phyloP scores from a whole-genome alignment of 495 filamentous ascomycete species.

The Letharia columbiana region DNA sequence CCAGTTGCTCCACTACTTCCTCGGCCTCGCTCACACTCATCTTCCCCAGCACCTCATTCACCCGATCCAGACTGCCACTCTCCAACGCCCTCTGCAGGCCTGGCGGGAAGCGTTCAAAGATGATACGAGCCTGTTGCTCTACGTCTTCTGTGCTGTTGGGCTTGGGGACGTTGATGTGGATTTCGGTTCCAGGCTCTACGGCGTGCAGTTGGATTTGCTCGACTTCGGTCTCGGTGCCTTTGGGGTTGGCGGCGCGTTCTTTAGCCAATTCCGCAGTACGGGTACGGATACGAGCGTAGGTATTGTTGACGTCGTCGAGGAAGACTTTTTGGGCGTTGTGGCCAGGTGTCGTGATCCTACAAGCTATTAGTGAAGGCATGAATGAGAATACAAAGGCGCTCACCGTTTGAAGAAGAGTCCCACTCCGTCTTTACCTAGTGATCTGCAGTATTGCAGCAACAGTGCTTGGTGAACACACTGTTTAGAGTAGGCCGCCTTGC shows the following conservation, averaged over 20 bases:
- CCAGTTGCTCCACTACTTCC: slow-evolving; percentile 73
- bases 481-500: slow-evolving; percentile 64
- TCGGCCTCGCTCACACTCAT: slow-evolving; percentile 93
- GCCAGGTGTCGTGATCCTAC: slow-evolving; percentile 74
- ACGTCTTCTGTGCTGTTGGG: slow-evolving; percentile 53
- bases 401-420: slow-evolving; percentile 86
- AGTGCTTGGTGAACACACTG: slow-evolving; percentile 93
- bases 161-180: slow-evolving; percentile 72
- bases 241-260: slow-evolving; percentile 54
- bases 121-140: slow-evolving; percentile 55
- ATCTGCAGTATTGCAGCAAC: slow-evolving; percentile 87
- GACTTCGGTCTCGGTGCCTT: slow-evolving; percentile 53
- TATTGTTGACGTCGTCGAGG: slow-evolving; percentile 81
- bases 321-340: slow-evolving; percentile 93
- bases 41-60: slow-evolving; percentile 90
- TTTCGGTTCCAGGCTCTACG: slow-evolving; percentile 85
- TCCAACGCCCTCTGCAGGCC: slow-evolving; percentile 74
- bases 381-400: slow-evolving; percentile 3
- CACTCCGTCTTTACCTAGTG: slow-evolving; percentile 80
- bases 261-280: slow-evolving; percentile 71
- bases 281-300: slow-evolving; percentile 70
- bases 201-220: slow-evolving; percentile 98
- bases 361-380: slow-evolving; percentile 15
- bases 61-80: slow-evolving; percentile 78
- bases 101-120: slow-evolving; percentile 77